Conservation (phyloP, 78 protist species). For the Cavenderia fasciculata region DNA sequence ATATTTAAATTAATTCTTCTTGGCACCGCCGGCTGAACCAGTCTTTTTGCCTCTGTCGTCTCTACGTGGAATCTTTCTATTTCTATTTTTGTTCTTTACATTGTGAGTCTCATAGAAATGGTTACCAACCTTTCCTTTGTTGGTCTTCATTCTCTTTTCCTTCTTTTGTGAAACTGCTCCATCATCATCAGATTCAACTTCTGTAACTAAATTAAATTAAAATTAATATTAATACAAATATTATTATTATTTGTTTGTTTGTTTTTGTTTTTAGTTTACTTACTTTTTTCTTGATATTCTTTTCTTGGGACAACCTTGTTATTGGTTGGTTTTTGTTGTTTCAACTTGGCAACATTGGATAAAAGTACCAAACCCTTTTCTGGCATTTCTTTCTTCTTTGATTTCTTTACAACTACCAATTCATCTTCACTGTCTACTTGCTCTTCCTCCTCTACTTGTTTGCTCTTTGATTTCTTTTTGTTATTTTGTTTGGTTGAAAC, state of each 20-base stretch:
- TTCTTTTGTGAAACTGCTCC: not conserved
- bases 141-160: conserved; percentile 25
- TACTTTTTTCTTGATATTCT: conserved; percentile 3
- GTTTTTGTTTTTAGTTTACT: not conserved
- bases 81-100: conserved; percentile 58
- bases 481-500: not conserved
- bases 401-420: not conserved
- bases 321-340: not conserved
- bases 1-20: no score
- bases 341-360: not conserved
- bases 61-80: conserved; percentile 43
- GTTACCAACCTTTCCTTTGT: conserved; percentile 29
- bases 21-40: no score
- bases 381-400: not conserved
- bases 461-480: not conserved
- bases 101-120: conserved; percentile 63
- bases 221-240: not conserved
- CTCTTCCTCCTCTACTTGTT: not conserved
- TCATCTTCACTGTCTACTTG: not conserved
- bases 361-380: not conserved
- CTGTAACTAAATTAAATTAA: conserved; percentile 16
- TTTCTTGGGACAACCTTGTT: not conserved
- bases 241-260: not conserved
- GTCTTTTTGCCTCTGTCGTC: no score
- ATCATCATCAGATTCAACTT: conserved; percentile 54